Evolutionary conservation across 129 eudicot genomes (phyloP).

Genomic region (Daucus carota): DNA sequence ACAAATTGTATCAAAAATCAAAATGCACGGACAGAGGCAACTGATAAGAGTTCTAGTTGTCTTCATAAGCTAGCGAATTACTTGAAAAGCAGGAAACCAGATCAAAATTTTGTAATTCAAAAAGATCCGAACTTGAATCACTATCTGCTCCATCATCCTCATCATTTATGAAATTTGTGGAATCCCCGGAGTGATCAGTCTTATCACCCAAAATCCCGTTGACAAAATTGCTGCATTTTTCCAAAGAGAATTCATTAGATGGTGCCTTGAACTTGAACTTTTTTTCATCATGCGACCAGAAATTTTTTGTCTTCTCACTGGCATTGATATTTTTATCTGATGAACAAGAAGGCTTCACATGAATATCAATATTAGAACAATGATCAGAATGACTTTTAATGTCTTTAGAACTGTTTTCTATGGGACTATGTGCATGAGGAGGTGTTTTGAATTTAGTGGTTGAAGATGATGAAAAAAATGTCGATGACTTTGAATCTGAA

Average conservation of each 20-base stretch:
- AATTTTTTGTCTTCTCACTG: not conserved
- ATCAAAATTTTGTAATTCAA: constrained; percentile 66
- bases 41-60: no score
- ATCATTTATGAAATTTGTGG: constrained; percentile 29
- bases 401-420: constrained; percentile 34
- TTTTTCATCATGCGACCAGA: constrained; percentile 31
- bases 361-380: constrained; percentile 16
- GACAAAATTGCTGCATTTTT: constrained; percentile 20
- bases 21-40: no score
- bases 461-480: constrained; percentile 31
- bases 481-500: constrained; percentile 34
- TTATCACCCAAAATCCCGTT: constrained; percentile 14
- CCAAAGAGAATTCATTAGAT: constrained; percentile 4
- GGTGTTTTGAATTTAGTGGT: constrained; percentile 64
- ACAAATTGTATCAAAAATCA: no score
- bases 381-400: constrained; percentile 28
- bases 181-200: constrained; percentile 20
- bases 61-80: constrained; percentile 70
- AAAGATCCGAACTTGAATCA: constrained; percentile 94
- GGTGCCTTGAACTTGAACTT: constrained; percentile 21
- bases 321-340: not conserved
- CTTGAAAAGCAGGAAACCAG: constrained; percentile 46
- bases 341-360: not conserved
- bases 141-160: constrained; percentile 73
- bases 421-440: constrained; percentile 42